Percentiles rank a stretch among this genome's conserved stretches.
These are phyloP conservation scores for Tulasnella sp. DNA, from an alignment of 768 basidiomycete genomes.

Conservation along the genomic window DNA sequence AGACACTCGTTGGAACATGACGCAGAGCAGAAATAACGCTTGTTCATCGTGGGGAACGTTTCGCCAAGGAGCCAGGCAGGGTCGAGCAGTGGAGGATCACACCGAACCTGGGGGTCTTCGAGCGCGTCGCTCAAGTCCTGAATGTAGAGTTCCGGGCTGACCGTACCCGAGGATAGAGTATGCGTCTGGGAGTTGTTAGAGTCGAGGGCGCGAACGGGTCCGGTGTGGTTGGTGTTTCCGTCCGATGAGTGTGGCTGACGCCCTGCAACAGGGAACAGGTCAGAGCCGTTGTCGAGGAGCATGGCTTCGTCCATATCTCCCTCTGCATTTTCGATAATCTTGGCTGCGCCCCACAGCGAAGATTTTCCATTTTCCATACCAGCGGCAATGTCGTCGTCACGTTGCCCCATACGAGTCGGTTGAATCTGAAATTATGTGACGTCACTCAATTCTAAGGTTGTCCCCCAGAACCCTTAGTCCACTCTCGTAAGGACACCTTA, in stretches of 20 bases:
- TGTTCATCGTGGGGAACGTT: too few relatives aligned
- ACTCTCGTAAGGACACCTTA: constrained; percentile 48
- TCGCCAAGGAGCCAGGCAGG: too few relatives aligned
- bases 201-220: constrained; percentile 89
- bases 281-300: neutral
- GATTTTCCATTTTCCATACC: constrained; percentile 96
- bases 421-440: constrained; percentile 52
- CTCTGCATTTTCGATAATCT: constrained; percentile 68
- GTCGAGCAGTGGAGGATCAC: too few relatives aligned
- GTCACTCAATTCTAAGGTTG: neutral
- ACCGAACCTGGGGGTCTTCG: too few relatives aligned
- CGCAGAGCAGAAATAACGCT: too few relatives aligned
- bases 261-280: constrained; percentile 31
- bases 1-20: too few relatives aligned
- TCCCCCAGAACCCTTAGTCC: neutral
- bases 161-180: constrained; percentile 78
- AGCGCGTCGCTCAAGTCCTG: constrained; percentile 91
- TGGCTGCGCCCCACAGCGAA: constrained; percentile 88
- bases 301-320: constrained; percentile 37
- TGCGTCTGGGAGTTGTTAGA: constrained; percentile 89
- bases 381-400: constrained; percentile 77
- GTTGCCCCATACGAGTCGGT: constrained; percentile 87
- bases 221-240: constrained; percentile 81
- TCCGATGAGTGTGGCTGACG: constrained; percentile 64
- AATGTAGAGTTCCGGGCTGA: constrained; percentile 90